A percentile compares a stretch with the other conserved stretches of the same genome.
These are phyloP conservation scores for Fusarium marasasianum DNA, from an alignment of 2,329 filamentous ascomycete species.

Conservation along the genomic window DNA sequence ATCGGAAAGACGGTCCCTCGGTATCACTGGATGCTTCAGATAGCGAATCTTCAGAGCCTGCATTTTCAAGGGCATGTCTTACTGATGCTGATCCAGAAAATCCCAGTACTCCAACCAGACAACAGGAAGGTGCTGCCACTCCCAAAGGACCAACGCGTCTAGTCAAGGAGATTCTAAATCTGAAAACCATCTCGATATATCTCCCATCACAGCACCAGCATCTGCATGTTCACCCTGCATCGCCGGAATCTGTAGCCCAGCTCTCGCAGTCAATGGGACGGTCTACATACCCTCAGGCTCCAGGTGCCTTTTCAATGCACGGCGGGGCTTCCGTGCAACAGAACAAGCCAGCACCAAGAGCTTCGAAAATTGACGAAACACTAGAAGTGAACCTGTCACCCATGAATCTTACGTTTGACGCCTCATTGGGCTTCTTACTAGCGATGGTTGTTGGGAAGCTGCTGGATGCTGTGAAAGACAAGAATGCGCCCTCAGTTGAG, in stretches of 20 bases:
- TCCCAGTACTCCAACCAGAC: conserved; percentile 17
- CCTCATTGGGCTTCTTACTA: conserved; percentile 65
- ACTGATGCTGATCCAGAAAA: conserved; percentile 24
- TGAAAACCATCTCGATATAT: conserved; percentile 63
- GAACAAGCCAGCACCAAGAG: neutral
- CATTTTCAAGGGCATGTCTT: conserved; percentile 41
- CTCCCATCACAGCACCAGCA: conserved; percentile 61
- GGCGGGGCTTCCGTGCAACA: conserved; percentile 18
- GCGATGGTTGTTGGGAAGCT: conserved; percentile 61
- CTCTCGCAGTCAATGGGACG: conserved; percentile 47
- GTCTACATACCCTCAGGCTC: conserved; percentile 62
- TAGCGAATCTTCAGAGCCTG: conserved; percentile 43
- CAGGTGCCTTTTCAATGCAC: conserved; percentile 69
- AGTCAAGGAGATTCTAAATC: conserved; percentile 63
- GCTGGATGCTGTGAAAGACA: conserved; percentile 54
- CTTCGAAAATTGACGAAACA: conserved; percentile 27
- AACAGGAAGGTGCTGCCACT: conserved; percentile 56
- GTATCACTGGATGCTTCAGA: conserved; percentile 24
- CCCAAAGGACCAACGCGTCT: conserved; percentile 64
- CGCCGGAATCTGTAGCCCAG: conserved; percentile 42
- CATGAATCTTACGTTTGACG: conserved; percentile 63
- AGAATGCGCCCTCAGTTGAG: conserved; percentile 9
- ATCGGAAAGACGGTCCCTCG: conserved; percentile 11
- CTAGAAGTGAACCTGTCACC: conserved; percentile 64
- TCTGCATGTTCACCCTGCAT: conserved; percentile 48